These are phyloP conservation scores for Phyllostachys edulis DNA, from an alignment of 176 grass and related monocot species.

Conservation along the genomic window DNA sequence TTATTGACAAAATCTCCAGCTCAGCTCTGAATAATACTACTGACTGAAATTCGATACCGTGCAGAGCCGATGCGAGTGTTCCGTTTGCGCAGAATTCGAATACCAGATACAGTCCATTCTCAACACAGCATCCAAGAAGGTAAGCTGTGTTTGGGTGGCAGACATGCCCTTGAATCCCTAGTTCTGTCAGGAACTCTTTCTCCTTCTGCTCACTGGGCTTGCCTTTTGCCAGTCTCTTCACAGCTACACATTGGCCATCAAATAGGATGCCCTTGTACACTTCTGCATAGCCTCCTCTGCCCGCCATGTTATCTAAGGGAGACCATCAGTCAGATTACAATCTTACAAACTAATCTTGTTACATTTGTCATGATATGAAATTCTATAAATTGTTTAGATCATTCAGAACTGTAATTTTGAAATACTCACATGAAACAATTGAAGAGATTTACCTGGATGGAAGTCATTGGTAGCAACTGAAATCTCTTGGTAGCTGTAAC, in stretches of 20 bases:
- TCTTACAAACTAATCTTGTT: neutral
- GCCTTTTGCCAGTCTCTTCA: slow-evolving; percentile 76
- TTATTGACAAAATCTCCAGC: neutral
- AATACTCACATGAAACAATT: neutral
- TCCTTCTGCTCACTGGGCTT: slow-evolving; percentile 76
- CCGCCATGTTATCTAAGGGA: slow-evolving; percentile 72
- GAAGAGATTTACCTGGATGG: slow-evolving; percentile 48
- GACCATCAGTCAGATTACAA: neutral
- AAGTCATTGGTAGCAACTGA: slow-evolving; percentile 73
- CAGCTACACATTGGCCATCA: slow-evolving; percentile 69
- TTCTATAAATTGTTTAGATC: neutral
- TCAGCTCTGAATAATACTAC: neutral
- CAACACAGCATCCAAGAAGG: slow-evolving; percentile 81
- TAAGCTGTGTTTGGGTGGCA: slow-evolving; percentile 90
- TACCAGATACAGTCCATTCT: slow-evolving; percentile 81
- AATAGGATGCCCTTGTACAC: slow-evolving; percentile 68
- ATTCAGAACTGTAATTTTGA: neutral
- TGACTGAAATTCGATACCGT: slow-evolving; percentile 50
- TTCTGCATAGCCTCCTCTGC: slow-evolving; percentile 91
- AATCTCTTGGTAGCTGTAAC: slow-evolving; percentile 74
- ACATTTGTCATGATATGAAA: neutral
- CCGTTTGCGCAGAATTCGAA: slow-evolving; percentile 74
- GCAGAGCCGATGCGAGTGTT: slow-evolving; percentile 70
- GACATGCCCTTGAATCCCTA: slow-evolving; percentile 86
- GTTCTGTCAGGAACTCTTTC: slow-evolving; percentile 77